Percentiles rank a stretch among this genome's conserved stretches.
Conservation (phyloP, 768 basidiomycete genomes). For the Hygrocybe punicea region DNA sequence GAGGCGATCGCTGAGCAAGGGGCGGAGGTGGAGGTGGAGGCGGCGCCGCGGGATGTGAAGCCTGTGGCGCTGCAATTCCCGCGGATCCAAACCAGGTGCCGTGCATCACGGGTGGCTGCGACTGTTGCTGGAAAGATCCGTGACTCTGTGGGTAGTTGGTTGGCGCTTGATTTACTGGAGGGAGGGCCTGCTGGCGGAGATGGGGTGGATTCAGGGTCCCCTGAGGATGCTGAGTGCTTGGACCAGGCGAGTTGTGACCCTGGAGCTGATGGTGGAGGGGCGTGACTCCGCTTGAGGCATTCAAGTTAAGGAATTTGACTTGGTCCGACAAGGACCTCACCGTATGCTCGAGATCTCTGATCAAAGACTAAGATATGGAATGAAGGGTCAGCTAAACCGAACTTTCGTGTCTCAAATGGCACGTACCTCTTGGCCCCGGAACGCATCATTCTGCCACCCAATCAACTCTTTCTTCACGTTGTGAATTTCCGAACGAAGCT, state of each 20-base stretch:
- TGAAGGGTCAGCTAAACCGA: conserved; percentile 12
- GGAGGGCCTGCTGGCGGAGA: conserved; percentile 43
- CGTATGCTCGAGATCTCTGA: conserved; percentile 77
- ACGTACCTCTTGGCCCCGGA: conserved; percentile 75
- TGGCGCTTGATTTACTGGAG: conserved; percentile 38
- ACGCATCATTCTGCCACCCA: conserved; percentile 75
- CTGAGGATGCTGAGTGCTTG: conserved; percentile 38
- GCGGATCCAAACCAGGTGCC: conserved; percentile 58
- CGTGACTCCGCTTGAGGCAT: conserved; percentile 32
- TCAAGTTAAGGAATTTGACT: conserved; percentile 73
- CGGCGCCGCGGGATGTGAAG: conserved; percentile 74
- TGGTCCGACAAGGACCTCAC: conserved; percentile 75
- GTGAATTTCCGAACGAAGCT: conserved; percentile 71
- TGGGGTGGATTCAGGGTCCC: conserved; percentile 38
- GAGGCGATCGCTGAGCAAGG: conserved; percentile 48
- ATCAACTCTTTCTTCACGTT: conserved; percentile 76
- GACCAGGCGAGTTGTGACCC: conserved; percentile 42
- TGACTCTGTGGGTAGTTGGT: conserved; percentile 39
- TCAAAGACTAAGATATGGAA: conserved; percentile 49
- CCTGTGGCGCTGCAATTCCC: conserved; percentile 73
- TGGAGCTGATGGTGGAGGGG: conserved; percentile 44
- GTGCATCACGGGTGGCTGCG: conserved; percentile 40
- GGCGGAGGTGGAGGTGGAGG: conserved; percentile 38
- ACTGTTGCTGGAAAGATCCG: conserved; percentile 35
- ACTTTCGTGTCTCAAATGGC: background rate